A percentile compares a stretch with the other conserved stretches of the same genome.
Conservation (phyloP, 257 asterid species). For the Ilex asprella region DNA sequence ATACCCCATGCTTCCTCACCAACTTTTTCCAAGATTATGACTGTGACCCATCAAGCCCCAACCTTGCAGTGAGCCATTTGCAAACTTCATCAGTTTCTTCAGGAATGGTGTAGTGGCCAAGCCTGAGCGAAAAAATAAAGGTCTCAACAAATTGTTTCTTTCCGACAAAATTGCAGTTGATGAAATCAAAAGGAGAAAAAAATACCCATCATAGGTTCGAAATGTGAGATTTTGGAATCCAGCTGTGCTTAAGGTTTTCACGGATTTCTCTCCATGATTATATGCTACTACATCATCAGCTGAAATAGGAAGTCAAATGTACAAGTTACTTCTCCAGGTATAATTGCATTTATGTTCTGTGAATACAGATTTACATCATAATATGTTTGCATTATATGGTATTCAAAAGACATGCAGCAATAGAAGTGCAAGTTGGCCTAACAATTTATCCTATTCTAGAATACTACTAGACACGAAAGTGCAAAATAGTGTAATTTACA, state of each 20-base stretch:
- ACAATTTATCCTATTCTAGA: too few species aligned
- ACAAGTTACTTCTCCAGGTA: not conserved
- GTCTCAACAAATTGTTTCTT: not conserved
- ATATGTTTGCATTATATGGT: too few species aligned
- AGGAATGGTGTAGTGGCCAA: slow-evolving; percentile 71
- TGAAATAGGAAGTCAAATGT: slow-evolving; percentile 25
- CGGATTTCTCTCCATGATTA: slow-evolving; percentile 62
- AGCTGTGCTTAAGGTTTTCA: slow-evolving; percentile 30
- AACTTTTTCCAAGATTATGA: not conserved
- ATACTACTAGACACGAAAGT: too few species aligned
- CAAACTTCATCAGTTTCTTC: slow-evolving; percentile 65
- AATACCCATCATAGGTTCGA: slow-evolving; percentile 59
- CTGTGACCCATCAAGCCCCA: slow-evolving; percentile 53
- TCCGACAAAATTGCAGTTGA: not conserved
- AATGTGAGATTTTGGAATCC: slow-evolving; percentile 59
- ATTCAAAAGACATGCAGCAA: too few species aligned
- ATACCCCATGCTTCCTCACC: slow-evolving; percentile 13
- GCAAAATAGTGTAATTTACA: too few species aligned
- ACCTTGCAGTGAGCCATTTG: slow-evolving; percentile 40
- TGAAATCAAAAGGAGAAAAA: not conserved
- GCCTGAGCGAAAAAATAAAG: slow-evolving; percentile 27
- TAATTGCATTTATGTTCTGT: too few species aligned
- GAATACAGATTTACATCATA: too few species aligned
- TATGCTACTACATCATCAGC: slow-evolving; percentile 80
- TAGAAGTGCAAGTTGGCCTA: too few species aligned